Conservation (phyloP, 306 rosid genomes). For the Oxytropis ochrocephala region DNA sequence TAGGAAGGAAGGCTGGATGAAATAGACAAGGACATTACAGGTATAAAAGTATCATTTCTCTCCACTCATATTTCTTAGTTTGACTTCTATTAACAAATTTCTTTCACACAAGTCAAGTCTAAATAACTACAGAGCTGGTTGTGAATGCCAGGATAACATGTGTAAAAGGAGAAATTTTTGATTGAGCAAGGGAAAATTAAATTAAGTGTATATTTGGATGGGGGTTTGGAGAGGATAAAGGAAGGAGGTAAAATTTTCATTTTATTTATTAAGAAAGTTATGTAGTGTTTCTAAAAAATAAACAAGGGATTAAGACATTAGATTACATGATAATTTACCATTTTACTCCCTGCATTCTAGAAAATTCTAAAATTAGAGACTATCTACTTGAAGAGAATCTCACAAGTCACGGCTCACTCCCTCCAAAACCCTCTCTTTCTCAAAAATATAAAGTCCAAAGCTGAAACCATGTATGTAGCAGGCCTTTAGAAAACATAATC, state of each 20-base stretch:
- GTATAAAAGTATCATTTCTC: not conserved
- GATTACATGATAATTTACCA: not conserved
- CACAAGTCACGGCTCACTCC: not conserved
- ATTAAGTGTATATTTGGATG: not conserved
- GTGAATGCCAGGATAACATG: not conserved
- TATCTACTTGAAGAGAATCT: not conserved
- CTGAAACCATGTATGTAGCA: slow-evolving; percentile 1
- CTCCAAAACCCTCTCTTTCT: not conserved
- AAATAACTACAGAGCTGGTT: slow-evolving; percentile 4
- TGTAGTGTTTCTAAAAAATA: not conserved
- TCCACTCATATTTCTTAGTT: not conserved
- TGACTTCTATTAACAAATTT: not conserved
- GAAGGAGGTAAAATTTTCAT: not conserved
- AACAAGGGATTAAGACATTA: not conserved
- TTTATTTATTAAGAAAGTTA: not conserved
- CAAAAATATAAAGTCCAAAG: not conserved
- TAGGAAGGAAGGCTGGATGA: slow-evolving; percentile 11
- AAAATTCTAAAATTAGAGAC: not conserved
- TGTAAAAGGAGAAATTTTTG: not conserved
- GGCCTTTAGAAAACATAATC: not conserved
- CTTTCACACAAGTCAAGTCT: not conserved
- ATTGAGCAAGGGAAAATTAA: not conserved
- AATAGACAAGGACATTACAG: slow-evolving; percentile 4
- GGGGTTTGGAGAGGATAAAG: not conserved
- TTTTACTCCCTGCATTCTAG: not conserved